Percentiles rank a stretch among this genome's conserved stretches.
These are phyloP conservation scores for Diaporthe vaccinii DNA, from an alignment of 2,329 filamentous ascomycete species.

Conservation along the genomic window DNA sequence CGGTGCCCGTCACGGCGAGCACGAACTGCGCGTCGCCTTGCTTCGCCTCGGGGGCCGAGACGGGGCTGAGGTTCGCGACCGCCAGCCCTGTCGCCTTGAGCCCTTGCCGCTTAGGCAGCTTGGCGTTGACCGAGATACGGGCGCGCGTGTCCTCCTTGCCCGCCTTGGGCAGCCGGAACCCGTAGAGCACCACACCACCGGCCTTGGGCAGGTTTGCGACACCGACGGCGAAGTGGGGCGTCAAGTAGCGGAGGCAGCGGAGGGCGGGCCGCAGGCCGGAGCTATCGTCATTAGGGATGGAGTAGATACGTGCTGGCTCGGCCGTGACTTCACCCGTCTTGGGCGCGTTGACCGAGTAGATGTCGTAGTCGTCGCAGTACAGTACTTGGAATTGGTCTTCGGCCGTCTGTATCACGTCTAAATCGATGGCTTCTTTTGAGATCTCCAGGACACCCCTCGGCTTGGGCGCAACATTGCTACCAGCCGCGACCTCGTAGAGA, in stretches of 20 bases:
- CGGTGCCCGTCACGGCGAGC: conserved; percentile 84
- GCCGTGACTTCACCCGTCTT: conserved; percentile 55
- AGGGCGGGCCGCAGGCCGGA: conserved; percentile 63
- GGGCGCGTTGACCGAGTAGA: conserved; percentile 75
- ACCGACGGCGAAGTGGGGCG: conserved; percentile 69
- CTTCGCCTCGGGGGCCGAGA: conserved; percentile 61
- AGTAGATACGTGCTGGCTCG: conserved; percentile 68
- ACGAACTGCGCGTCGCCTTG: conserved; percentile 80
- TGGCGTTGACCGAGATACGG: conserved; percentile 64
- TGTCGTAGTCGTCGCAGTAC: conserved; percentile 82
- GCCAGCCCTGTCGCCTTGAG: conserved; percentile 84
- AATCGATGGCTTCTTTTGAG: conserved; percentile 72
- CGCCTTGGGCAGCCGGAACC: conserved; percentile 64
- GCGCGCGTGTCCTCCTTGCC: conserved; percentile 54
- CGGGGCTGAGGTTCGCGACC: conserved; percentile 75
- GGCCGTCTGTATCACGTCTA: conserved; percentile 76
- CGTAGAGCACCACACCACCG: conserved; percentile 69
- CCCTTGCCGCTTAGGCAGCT: conserved; percentile 68
- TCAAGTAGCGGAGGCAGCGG: conserved; percentile 71
- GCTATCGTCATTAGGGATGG: conserved; percentile 61
- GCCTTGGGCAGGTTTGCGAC: conserved; percentile 71
- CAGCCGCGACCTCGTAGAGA: conserved; percentile 77
- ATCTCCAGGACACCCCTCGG: conserved; percentile 64
- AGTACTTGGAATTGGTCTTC: conserved; percentile 77
- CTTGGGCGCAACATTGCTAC: conserved; percentile 65